Percentiles rank a stretch among this genome's conserved stretches.
These are phyloP conservation scores for Candolleomyces efflorescens DNA, from an alignment of 768 basidiomycete genomes.

Conservation along the genomic window DNA sequence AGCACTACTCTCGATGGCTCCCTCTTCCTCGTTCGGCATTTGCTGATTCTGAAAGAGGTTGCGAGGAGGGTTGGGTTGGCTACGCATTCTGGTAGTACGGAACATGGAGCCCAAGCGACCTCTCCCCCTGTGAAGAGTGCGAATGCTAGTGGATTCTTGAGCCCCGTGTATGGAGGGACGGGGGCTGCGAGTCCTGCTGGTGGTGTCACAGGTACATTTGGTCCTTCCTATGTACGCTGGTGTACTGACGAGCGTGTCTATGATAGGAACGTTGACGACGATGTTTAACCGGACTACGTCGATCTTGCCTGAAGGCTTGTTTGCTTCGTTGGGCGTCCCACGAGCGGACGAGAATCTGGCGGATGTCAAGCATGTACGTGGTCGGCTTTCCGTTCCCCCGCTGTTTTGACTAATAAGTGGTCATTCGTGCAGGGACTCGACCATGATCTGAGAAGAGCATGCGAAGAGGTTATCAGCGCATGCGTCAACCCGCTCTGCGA, in stretches of 20 bases:
- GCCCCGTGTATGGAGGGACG: constrained; percentile 10
- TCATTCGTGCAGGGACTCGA: constrained; percentile 66
- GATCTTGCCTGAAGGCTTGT: constrained; percentile 62
- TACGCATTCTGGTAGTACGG: constrained; percentile 32
- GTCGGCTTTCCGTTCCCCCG: constrained; percentile 2
- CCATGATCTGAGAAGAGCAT: constrained; percentile 75
- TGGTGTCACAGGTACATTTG: constrained; percentile 52
- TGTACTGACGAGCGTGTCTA: not conserved
- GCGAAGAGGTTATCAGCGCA: constrained; percentile 75
- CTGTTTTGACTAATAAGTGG: not conserved
- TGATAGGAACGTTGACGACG: constrained; percentile 49
- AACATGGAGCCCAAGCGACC: constrained; percentile 1
- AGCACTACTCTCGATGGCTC: constrained; percentile 62
- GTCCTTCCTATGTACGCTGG: not conserved
- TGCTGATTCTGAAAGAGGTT: constrained; percentile 90
- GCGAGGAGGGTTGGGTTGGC: constrained; percentile 61
- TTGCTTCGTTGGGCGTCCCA: constrained; percentile 66
- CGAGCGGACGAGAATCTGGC: constrained; percentile 56
- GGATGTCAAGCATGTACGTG: constrained; percentile 72
- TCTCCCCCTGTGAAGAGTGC: not conserved
- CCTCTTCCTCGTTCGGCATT: constrained; percentile 86
- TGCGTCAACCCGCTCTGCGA: constrained; percentile 55
- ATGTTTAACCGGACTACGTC: constrained; percentile 60
- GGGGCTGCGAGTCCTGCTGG: constrained; percentile 18
- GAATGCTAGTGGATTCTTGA: not conserved